Conservation (phyloP, 2,329 filamentous ascomycete species). For the Aspergillus sp. region DNA sequence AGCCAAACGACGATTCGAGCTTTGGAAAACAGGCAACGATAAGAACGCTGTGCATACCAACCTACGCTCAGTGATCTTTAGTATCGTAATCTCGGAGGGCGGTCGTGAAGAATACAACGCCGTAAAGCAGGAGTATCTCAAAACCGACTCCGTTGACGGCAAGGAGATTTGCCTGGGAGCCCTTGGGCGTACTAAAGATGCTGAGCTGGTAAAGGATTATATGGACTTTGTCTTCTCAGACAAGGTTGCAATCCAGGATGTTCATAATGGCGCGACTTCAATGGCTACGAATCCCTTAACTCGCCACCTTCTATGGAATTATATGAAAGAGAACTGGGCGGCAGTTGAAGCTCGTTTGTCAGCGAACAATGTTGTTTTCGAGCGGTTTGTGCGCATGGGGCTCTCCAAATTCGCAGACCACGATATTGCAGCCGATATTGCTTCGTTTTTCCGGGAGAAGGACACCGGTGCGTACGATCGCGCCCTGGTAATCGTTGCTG, state of each 20-base stretch:
- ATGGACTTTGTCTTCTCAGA: slow-evolving; percentile 77
- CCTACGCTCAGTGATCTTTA: slow-evolving; percentile 77
- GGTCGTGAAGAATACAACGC: slow-evolving; percentile 68
- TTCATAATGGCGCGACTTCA: slow-evolving; percentile 76
- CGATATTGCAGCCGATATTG: slow-evolving; percentile 72
- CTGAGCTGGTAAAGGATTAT: slow-evolving; percentile 67
- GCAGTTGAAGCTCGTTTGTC: slow-evolving; percentile 70
- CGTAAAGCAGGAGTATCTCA: slow-evolving; percentile 82
- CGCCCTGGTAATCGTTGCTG: slow-evolving; percentile 79
- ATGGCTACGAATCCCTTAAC: slow-evolving; percentile 73
- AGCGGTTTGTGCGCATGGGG: slow-evolving; percentile 80
- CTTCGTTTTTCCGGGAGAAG: slow-evolving; percentile 80
- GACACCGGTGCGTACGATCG: slow-evolving; percentile 85
- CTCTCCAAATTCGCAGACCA: slow-evolving; percentile 76
- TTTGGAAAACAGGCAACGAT: slow-evolving; percentile 70
- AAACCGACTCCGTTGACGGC: slow-evolving; percentile 82
- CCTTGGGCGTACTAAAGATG: slow-evolving; percentile 72
- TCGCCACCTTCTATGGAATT: slow-evolving; percentile 78
- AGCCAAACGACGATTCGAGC: slow-evolving; percentile 74
- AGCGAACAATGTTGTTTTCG: slow-evolving; percentile 81
- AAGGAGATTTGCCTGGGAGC: slow-evolving; percentile 81
- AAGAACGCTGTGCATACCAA: slow-evolving; percentile 74
- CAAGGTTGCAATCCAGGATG: slow-evolving; percentile 81
- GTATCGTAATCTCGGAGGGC: slow-evolving; percentile 73
- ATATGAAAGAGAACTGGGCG: slow-evolving; percentile 81